Base-by-base conservation (phyloP, 2,329 filamentous ascomycete genomes). In the Sporothrix inflata region DNA sequence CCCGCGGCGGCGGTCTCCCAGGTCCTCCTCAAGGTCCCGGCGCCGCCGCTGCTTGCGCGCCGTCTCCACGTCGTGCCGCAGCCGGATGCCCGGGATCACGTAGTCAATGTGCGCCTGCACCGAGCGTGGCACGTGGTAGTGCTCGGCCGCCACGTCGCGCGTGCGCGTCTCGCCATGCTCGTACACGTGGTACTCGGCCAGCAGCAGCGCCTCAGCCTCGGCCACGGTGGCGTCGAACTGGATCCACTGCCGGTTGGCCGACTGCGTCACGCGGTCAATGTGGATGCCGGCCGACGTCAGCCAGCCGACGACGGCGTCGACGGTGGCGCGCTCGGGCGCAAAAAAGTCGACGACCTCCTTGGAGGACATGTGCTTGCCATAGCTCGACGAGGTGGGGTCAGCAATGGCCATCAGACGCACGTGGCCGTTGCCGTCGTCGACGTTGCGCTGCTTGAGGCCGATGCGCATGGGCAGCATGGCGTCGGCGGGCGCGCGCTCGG, bases 71-170 rank as follows among this genome's bases (percentile, higher is more conserved):
- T 75, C 70, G 8, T 70, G 75, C 73, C 79, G 79, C n/a, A 88
- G 80, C 74, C 85, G 86, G 74, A 87, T 83, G 19, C 86, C 86
- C 0, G 87, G 87, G 0, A 84, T 88, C 49, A 89, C 83, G 77
- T 88, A 88, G 78, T 89, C 86, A 69, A 89, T 80, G 72, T 88
- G 85, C 12, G 80, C 74, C 57, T 81, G 81, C 16, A 88, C 75
- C 53, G 83, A 77, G 38, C 80, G 79, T 0, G 86, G 86, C 5
- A 88, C 78, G 72, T 86, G 85, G 76, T 79, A 79, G 72, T 76
- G 74, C 45, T 72, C 63, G 38, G 73, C 72, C 1, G 75, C 76
- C 5, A 78, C 68, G 61, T 78, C 75, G 5, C 72, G 73, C 1
- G 74, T 75, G 61, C 75, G 75, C 16, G 75, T 73, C 21, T 61